Conservation (phyloP, 805 yeast genomes). For the Clavispora phyllophila region DNA sequence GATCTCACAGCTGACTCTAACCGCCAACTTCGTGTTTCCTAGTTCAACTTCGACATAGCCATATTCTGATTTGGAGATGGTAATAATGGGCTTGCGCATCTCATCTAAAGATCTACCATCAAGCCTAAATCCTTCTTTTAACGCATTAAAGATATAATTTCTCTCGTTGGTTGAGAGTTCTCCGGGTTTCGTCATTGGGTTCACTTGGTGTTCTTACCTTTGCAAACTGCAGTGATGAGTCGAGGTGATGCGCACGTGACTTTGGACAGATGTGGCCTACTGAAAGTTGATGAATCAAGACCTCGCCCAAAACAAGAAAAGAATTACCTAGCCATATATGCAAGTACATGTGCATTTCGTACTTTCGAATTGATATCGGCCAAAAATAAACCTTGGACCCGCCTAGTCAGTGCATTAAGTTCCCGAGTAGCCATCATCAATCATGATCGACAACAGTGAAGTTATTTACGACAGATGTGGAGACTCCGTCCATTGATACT, state of each 20-base stretch:
- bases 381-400: too few relatives aligned
- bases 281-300: too few relatives aligned
- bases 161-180: slow-evolving; percentile 63
- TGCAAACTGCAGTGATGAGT: not conserved
- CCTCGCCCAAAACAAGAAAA: too few relatives aligned
- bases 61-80: slow-evolving; percentile 58
- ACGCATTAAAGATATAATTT: slow-evolving; percentile 55
- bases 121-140: slow-evolving; percentile 56
- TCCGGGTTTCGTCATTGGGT: slow-evolving; percentile 52
- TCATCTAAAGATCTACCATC: slow-evolving; percentile 67
- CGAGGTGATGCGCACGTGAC: slow-evolving; percentile 1
- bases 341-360: too few relatives aligned
- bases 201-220: not conserved
- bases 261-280: too few relatives aligned
- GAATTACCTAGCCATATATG: too few relatives aligned
- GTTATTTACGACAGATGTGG: too few relatives aligned
- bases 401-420: too few relatives aligned
- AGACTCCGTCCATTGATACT: too few relatives aligned
- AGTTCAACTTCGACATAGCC: slow-evolving; percentile 77
- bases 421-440: too few relatives aligned
- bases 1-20: slow-evolving; percentile 70
- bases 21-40: slow-evolving; percentile 70
- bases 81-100: slow-evolving; percentile 57
- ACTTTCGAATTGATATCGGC: too few relatives aligned
- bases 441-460: too few relatives aligned